These are phyloP conservation scores for Fusarium gaditjirri DNA, from an alignment of 2,329 filamentous ascomycete genomes.

Conservation along the genomic window DNA sequence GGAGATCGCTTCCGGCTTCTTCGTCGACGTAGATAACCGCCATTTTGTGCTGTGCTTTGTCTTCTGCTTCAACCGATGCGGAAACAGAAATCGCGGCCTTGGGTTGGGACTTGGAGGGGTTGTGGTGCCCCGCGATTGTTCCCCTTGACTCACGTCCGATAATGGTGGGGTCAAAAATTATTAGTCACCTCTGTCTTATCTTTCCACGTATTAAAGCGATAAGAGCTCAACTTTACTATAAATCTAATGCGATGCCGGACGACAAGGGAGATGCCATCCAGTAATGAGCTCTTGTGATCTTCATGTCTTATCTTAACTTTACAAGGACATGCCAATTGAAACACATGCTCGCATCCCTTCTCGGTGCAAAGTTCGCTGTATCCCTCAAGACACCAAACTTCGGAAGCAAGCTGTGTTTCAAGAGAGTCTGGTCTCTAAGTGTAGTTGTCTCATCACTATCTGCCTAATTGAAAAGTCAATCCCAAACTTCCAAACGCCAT, in stretches of 20 bases:
- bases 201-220: conserved; percentile 10
- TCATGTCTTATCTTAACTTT: neutral
- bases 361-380: neutral
- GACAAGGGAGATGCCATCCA: neutral
- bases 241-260: neutral
- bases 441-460: neutral
- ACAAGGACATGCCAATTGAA: neutral
- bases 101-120: conserved; percentile 28
- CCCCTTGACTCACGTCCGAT: conserved; percentile 35
- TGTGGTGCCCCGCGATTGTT: conserved; percentile 33
- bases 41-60: conserved; percentile 44
- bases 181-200: conserved; percentile 32
- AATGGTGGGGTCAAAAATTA: conserved; percentile 38
- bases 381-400: neutral
- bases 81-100: conserved; percentile 21
- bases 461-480: neutral
- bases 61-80: conserved; percentile 17
- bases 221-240: neutral
- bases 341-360: neutral
- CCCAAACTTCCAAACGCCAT: conserved; percentile 26
- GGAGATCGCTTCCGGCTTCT: conserved; percentile 78
- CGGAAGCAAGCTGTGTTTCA: neutral
- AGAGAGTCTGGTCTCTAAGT: neutral
- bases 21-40: conserved; percentile 70
- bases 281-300: neutral